Evolutionary conservation across 257 asterid species (phyloP).

Genomic region (Solanum etuberosum): DNA sequence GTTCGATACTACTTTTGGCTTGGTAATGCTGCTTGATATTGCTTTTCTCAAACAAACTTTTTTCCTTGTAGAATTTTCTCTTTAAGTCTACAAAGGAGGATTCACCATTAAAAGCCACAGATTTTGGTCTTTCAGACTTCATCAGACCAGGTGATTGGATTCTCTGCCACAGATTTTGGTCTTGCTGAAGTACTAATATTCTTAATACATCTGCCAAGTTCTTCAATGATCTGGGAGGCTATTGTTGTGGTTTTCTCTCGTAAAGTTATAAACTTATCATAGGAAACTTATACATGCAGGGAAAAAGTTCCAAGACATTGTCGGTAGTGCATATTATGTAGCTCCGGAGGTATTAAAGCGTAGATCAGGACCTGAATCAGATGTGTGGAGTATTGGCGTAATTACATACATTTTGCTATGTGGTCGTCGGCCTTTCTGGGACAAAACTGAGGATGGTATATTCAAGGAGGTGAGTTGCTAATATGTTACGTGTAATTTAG

Average conservation of each 20-base stretch:
- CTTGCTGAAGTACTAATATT: not conserved
- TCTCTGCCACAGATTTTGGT: not conserved
- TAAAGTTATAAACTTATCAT: not conserved
- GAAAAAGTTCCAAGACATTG: conserved; percentile 82
- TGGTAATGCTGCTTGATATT: conserved; percentile 5
- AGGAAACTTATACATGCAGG: conserved; percentile 27
- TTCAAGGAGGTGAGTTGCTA: conserved; percentile 69
- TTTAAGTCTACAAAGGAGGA: conserved; percentile 83
- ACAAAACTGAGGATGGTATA: conserved; percentile 96
- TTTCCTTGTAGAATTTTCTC: conserved; percentile 62
- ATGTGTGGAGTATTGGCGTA: conserved; percentile 99
- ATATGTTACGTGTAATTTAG: not conserved
- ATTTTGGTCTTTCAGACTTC: conserved; percentile 97
- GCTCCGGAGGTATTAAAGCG: conserved; percentile 99
- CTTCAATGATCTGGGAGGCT: not conserved
- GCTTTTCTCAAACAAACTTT: conserved; percentile 3
- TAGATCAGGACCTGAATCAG: conserved; percentile 98
- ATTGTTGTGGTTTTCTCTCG: not conserved
- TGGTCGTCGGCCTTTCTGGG: conserved; percentile 99
- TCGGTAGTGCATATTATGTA: conserved; percentile 98
- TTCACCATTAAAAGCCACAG: conserved; percentile 88
- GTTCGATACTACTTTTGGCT: not conserved
- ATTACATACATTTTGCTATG: conserved; percentile 93
- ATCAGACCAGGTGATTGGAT: conserved; percentile 74
- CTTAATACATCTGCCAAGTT: not conserved